Percentiles rank a stretch among this genome's conserved stretches.
Conservation (phyloP, 2,329 filamentous ascomycete species). For the Claviceps purpurea region DNA sequence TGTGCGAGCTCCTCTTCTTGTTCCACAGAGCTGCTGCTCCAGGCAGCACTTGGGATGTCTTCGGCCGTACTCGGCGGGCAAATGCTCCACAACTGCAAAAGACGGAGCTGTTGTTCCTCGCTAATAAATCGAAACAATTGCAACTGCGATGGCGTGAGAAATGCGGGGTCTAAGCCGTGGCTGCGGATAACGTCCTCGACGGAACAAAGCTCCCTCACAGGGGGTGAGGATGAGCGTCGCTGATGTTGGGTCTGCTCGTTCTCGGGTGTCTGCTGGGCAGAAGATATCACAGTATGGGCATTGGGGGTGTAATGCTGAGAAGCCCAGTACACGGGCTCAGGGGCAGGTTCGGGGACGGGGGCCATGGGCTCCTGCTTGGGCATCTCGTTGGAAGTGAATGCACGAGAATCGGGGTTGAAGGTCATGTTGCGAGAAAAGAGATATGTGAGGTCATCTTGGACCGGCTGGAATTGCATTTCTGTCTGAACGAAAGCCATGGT, state of each 20-base stretch:
- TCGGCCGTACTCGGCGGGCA: constrained; percentile 51
- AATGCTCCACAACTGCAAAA: constrained; percentile 78
- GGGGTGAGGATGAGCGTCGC: constrained; percentile 37
- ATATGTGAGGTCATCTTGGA: constrained; percentile 68
- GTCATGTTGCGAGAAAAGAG: constrained; percentile 69
- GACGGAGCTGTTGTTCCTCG: constrained; percentile 54
- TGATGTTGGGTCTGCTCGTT: constrained; percentile 14
- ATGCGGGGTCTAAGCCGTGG: constrained; percentile 55
- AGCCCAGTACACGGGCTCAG: constrained; percentile 49
- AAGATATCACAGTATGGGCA: constrained; percentile 39
- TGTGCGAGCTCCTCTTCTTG: constrained; percentile 46
- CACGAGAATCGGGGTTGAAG: constrained; percentile 33
- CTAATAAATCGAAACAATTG: constrained; percentile 68
- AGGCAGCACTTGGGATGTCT: constrained; percentile 39
- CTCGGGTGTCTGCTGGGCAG: constrained; percentile 15
- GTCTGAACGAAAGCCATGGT: constrained; percentile 24
- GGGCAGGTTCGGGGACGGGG: constrained; percentile 12
- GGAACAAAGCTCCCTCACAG: constrained; percentile 32
- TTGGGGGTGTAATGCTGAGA: constrained; percentile 80
- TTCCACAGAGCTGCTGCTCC: constrained; percentile 39
- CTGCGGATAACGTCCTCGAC: constrained; percentile 46
- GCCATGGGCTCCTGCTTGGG: constrained; percentile 17
- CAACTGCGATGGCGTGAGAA: constrained; percentile 61
- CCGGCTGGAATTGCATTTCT: constrained; percentile 30
- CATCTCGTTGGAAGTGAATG: constrained; percentile 11